These are phyloP conservation scores for Fraxinus americana DNA, from an alignment of 257 asterid genomes.

Conservation along the genomic window DNA sequence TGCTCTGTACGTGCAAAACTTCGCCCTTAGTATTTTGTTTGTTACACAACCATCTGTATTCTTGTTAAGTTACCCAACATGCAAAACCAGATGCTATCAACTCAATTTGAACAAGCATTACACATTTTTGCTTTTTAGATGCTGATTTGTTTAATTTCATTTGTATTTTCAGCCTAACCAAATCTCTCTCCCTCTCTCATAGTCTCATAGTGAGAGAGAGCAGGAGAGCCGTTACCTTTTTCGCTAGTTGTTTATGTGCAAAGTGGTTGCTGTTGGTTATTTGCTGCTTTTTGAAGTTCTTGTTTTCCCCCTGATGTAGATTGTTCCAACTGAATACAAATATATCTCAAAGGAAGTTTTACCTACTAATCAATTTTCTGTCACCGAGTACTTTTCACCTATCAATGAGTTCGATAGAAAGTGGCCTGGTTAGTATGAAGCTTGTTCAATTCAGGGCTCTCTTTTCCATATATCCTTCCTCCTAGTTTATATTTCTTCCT, in stretches of 20 bases:
- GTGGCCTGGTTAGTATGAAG: slow-evolving; percentile 82
- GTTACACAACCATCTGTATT: background rate
- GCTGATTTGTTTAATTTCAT: background rate
- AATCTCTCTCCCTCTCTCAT: background rate
- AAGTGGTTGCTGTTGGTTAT: slow-evolving; percentile 13
- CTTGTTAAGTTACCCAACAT: background rate
- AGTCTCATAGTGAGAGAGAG: slow-evolving; percentile 3
- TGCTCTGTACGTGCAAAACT: background rate
- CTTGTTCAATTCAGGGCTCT: slow-evolving; percentile 20
- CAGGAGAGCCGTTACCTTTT: slow-evolving; percentile 1
- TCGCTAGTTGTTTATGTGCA: background rate
- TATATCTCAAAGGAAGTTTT: slow-evolving; percentile 79
- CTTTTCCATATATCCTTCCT: background rate
- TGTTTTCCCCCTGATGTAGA: slow-evolving; percentile 44
- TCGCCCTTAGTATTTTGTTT: background rate
- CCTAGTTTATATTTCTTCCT: slow-evolving; percentile 3
- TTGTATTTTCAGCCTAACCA: background rate
- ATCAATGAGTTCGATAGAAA: slow-evolving; percentile 66
- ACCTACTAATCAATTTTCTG: slow-evolving; percentile 95
- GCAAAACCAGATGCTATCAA: background rate
- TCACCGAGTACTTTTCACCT: slow-evolving; percentile 90
- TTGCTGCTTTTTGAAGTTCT: slow-evolving; percentile 20
- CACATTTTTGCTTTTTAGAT: background rate
- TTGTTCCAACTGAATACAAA: slow-evolving; percentile 95
- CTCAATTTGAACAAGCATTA: background rate